These are phyloP conservation scores for Graphilbum sp. DNA, from an alignment of 2,329 filamentous ascomycete genomes.

Conservation along the genomic window DNA sequence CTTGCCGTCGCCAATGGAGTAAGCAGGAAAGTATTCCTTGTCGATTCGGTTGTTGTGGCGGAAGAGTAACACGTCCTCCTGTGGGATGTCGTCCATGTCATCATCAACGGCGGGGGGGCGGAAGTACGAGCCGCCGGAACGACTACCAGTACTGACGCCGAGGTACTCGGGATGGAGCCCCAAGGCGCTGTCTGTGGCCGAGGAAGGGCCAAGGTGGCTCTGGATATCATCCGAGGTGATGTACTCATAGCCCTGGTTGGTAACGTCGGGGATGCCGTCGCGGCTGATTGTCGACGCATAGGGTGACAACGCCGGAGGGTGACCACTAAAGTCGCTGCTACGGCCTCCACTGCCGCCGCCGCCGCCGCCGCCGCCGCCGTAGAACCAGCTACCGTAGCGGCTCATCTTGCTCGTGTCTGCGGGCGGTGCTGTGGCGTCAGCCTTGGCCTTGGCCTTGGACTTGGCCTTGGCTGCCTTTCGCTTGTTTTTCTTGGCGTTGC, in stretches of 20 bases:
- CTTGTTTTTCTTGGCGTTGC: slow-evolving; percentile 8
- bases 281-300: slow-evolving; percentile 27
- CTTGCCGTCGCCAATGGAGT: slow-evolving; percentile 59
- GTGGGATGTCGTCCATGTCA: slow-evolving; percentile 19
- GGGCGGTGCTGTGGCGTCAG: neutral
- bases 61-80: slow-evolving; percentile 56
- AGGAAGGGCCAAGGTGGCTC: slow-evolving; percentile 18
- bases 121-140: slow-evolving; percentile 7
- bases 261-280: slow-evolving; percentile 38
- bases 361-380: neutral
- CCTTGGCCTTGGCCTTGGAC: slow-evolving; percentile 1
- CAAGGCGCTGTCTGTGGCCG: slow-evolving; percentile 22
- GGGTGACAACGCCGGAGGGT: slow-evolving; percentile 25
- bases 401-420: slow-evolving; percentile 24
- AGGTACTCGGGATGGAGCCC: neutral
- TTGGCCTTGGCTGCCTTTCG: slow-evolving; percentile 10
- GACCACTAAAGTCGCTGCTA: neutral
- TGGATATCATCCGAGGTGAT: slow-evolving; percentile 64
- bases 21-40: slow-evolving; percentile 57
- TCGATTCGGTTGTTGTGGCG: slow-evolving; percentile 51
- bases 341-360: neutral
- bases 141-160: neutral
- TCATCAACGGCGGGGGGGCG: slow-evolving; percentile 4
- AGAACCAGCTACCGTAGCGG: slow-evolving; percentile 33
- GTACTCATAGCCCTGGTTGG: slow-evolving; percentile 65